Base-by-base conservation (phyloP, 345 rosid species). In the Leavenworthia alabamica region DNA sequence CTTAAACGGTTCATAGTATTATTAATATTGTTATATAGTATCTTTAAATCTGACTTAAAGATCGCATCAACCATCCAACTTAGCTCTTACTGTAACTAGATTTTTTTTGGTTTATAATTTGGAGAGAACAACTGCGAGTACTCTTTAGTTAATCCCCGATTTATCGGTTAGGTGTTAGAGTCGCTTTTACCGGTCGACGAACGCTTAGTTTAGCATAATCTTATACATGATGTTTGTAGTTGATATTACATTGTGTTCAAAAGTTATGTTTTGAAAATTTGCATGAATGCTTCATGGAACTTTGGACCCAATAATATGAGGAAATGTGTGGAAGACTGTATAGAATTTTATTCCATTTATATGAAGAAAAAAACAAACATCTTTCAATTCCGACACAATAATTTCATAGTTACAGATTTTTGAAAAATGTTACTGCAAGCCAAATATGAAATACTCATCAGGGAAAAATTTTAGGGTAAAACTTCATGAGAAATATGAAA, bases 1-100 rank as follows among this genome's bases (percentile, higher is more conserved):
- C 56, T 61, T 22, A 53, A 53, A 36, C 39, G 67, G 10, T 27
- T 37, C 26, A 60, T 31, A 68, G 20, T 53, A 44, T 7, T 44
- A 59, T 43, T 23, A 26, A 9, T 20, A 27, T 5, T 45, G 14
- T 55, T 55, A 53, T 22, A 10, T 31, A 29, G 4, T 47, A 50
- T 68, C 51, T 46, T 46, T 13, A 27, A 28, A 28, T 56, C 15
- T 40, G 26, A 40, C 16, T 22, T 59, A 22, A 29, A 48, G 27
- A 13, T 48, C 11, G 11, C 4, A 41, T 39, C 44, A n/a, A 24
- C 56, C 47, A 35, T 66, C 5, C n/a, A 12, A 33, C 37, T 33
- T 33, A 4, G 37, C 37, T 33, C 37, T 33, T 33, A 33, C 37
- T 0, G 37, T 33, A 0, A 33, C 9, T 32, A 9, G 9, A 29